Evolutionary conservation across 192 early-diverging fungal genomes (phyloP).

Genomic region (Linnemannia schmuckeri): DNA sequence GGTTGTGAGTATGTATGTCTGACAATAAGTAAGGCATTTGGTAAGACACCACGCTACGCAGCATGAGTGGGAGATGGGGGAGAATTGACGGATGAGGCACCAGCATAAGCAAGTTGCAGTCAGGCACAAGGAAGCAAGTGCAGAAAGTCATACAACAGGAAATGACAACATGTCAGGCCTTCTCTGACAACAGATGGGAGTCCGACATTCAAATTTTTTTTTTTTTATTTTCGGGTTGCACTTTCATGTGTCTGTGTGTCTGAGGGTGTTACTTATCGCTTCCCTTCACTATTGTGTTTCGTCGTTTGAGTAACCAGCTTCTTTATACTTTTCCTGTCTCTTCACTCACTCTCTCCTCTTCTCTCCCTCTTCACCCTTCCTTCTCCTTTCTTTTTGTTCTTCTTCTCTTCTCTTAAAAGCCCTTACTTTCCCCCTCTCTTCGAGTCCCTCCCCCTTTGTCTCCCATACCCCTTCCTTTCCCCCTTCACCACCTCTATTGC

Average conservation of each 20-base stretch:
- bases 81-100: not conserved
- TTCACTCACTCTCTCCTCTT: not conserved
- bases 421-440: not conserved
- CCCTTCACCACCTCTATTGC: not conserved
- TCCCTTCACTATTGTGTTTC: not conserved
- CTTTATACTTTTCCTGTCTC: not conserved
- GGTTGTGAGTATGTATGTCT: not conserved
- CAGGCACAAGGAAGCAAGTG: not conserved
- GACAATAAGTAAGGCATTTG: not conserved
- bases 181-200: not conserved
- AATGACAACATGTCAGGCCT: not conserved
- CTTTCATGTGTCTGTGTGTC: constrained; percentile 18
- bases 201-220: not conserved
- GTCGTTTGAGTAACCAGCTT: not conserved
- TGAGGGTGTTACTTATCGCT: not conserved
- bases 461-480: not conserved
- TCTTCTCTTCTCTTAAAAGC: not conserved
- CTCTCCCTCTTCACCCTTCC: no score
- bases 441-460: not conserved
- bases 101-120: not conserved
- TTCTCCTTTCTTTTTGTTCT: not conserved
- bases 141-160: not conserved
- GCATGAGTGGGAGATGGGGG: not conserved
- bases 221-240: not conserved
- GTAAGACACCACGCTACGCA: not conserved